Evolutionary conservation across 2,329 filamentous ascomycete genomes (phyloP).

Genomic region (Ophiostoma triangulosporum): DNA sequence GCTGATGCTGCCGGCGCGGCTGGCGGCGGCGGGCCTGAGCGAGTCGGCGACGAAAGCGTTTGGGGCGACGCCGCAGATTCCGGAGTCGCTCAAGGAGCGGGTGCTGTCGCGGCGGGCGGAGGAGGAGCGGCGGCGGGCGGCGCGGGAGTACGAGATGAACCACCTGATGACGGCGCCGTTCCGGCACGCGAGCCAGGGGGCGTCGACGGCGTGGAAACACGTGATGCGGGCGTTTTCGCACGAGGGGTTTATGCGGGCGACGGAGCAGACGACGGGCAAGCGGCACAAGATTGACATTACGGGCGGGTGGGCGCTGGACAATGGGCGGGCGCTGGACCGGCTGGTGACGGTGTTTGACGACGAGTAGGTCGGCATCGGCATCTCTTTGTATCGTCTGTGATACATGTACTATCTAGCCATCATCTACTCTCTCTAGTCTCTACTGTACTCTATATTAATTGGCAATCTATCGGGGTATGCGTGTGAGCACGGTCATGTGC

Average conservation of each 20-base stretch:
- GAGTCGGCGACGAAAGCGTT: background rate
- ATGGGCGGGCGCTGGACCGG: constrained; percentile 45
- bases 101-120: constrained; percentile 22
- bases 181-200: constrained; percentile 31
- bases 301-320: constrained; percentile 46
- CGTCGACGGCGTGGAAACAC: constrained; percentile 29
- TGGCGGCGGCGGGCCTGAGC: background rate
- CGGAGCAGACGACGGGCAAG: constrained; percentile 32
- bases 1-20: constrained; percentile 13
- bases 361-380: too few relatives aligned
- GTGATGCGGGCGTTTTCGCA: constrained; percentile 39
- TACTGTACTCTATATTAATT: too few relatives aligned
- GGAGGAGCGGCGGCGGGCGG: constrained; percentile 24
- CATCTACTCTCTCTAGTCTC: too few relatives aligned
- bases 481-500: too few relatives aligned
- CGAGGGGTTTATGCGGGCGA: constrained; percentile 36
- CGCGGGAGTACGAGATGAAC: constrained; percentile 37
- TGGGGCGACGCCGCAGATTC: background rate
- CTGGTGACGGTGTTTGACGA: constrained; percentile 23
- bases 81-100: constrained; percentile 13
- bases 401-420: too few relatives aligned
- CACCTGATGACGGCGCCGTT: constrained; percentile 46
- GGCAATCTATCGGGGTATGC: too few relatives aligned
- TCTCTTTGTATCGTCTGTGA: too few relatives aligned
- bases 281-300: constrained; percentile 39